Percentiles rank a stretch among this genome's conserved stretches.
These are phyloP conservation scores for Phytophthora niederhauseri DNA, from an alignment of 352 stramenopile species.

Conservation along the genomic window DNA sequence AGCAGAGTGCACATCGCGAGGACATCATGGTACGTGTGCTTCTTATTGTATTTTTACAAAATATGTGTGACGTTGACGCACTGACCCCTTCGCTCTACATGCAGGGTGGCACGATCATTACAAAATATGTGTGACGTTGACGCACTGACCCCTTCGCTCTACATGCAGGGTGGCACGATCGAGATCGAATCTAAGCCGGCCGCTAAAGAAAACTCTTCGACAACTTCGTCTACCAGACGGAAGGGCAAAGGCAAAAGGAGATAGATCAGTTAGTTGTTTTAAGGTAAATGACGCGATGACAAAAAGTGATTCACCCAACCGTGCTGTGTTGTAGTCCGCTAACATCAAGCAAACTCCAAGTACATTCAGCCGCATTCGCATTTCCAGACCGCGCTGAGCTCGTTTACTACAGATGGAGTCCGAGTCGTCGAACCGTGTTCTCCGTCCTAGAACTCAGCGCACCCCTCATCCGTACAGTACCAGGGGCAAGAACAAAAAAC, in stretches of 20 bases:
- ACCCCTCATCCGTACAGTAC: background rate
- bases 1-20: conserved; percentile 75
- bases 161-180: conserved; percentile 63
- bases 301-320: background rate
- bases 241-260: conserved; percentile 35
- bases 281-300: background rate
- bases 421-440: background rate
- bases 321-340: background rate
- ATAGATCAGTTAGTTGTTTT: conserved; percentile 14
- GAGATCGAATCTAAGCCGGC: conserved; percentile 61
- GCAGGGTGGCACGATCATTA: conserved; percentile 73
- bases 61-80: background rate
- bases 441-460: background rate
- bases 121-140: conserved; percentile 3
- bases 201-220: conserved; percentile 19
- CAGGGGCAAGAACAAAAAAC: background rate
- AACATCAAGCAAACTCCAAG: background rate
- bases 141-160: conserved; percentile 9
- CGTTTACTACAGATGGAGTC: background rate
- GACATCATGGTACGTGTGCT: conserved; percentile 73
- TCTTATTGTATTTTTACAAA: background rate
- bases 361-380: background rate
- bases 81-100: conserved; percentile 7
- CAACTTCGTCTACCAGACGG: conserved; percentile 24
- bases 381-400: background rate